These are phyloP conservation scores for Ajuga chamaepitys DNA, from an alignment of 257 asterid species.

Conservation along the genomic window DNA sequence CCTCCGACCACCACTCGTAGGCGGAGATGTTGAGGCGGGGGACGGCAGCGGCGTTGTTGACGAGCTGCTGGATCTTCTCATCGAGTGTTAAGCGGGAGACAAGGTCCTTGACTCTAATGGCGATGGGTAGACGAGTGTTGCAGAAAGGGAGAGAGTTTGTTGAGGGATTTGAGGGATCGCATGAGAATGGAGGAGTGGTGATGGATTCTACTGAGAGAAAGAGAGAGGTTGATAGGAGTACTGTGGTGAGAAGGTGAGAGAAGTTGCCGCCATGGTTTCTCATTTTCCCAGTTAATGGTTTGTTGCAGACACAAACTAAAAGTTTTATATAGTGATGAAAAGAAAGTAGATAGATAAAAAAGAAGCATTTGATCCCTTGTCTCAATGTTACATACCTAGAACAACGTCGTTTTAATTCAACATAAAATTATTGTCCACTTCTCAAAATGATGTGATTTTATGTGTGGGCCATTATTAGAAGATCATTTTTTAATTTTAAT, in stretches of 20 bases:
- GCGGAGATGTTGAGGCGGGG: slow-evolving; percentile 64
- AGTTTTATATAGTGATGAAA: too few relatives aligned
- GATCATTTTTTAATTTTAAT: too few relatives aligned
- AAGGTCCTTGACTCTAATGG: slow-evolving; percentile 38
- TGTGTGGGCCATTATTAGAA: too few relatives aligned
- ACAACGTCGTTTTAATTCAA: too few relatives aligned
- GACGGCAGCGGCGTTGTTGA: slow-evolving; percentile 43
- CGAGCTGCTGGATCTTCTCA: slow-evolving; percentile 59
- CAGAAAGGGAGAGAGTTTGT: slow-evolving; percentile 49
- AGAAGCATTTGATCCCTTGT: too few relatives aligned
- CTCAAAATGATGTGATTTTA: too few relatives aligned
- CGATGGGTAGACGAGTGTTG: slow-evolving; percentile 23
- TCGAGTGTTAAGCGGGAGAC: slow-evolving; percentile 54
- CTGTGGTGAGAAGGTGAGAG: background rate
- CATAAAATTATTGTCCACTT: too few relatives aligned
- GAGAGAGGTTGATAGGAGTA: background rate
- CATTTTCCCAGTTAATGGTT: slow-evolving; percentile 3
- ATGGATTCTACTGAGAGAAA: slow-evolving; percentile 6
- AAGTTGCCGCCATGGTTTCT: background rate
- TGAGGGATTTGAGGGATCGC: slow-evolving; percentile 38
- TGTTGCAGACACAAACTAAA: too few relatives aligned
- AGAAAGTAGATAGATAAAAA: too few relatives aligned
- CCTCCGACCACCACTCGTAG: slow-evolving; percentile 83
- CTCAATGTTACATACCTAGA: too few relatives aligned
- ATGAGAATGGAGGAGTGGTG: slow-evolving; percentile 41